Percentiles rank a stretch among this genome's conserved stretches.
These are phyloP conservation scores for Globisporangium sylvaticum DNA, from an alignment of 352 stramenopile species.

Conservation along the genomic window DNA sequence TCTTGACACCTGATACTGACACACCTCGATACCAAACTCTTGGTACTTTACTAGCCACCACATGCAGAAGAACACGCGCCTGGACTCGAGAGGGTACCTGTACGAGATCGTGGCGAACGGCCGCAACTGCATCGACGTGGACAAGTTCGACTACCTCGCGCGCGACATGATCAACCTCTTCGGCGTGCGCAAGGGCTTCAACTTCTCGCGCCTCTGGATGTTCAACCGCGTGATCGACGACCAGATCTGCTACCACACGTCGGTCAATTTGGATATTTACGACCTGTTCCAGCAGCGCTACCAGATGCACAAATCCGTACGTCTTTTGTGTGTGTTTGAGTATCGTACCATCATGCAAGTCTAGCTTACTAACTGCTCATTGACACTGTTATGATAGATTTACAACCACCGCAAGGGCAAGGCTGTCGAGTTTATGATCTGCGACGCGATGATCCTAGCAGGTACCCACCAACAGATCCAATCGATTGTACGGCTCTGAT, in stretches of 20 bases:
- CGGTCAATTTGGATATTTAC: conserved; percentile 85
- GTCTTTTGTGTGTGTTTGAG: not conserved
- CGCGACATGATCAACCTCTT: conserved; percentile 87
- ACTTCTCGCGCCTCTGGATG: conserved; percentile 74
- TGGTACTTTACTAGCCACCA: conserved; percentile 30
- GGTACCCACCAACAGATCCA: conserved; percentile 12
- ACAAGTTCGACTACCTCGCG: conserved; percentile 91
- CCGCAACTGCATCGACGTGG: conserved; percentile 89
- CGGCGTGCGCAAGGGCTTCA: conserved; percentile 70
- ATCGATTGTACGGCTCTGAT: not conserved
- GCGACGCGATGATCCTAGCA: conserved; percentile 77
- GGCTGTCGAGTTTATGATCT: conserved; percentile 89
- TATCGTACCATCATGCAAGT: not conserved
- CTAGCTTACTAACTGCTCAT: not conserved
- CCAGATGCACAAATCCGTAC: conserved; percentile 61
- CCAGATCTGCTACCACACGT: conserved; percentile 89
- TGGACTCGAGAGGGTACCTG: conserved; percentile 67
- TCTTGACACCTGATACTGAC: conserved; percentile 1
- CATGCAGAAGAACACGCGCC: conserved; percentile 26
- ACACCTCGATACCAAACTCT: not conserved
- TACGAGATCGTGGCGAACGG: conserved; percentile 92
- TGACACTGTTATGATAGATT: conserved; percentile 29
- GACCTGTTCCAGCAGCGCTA: conserved; percentile 89
- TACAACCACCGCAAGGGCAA: conserved; percentile 90
- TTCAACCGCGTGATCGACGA: conserved; percentile 85